Conservation (phyloP, 2,329 filamentous ascomycete genomes). For the Clonostachys sp. region DNA sequence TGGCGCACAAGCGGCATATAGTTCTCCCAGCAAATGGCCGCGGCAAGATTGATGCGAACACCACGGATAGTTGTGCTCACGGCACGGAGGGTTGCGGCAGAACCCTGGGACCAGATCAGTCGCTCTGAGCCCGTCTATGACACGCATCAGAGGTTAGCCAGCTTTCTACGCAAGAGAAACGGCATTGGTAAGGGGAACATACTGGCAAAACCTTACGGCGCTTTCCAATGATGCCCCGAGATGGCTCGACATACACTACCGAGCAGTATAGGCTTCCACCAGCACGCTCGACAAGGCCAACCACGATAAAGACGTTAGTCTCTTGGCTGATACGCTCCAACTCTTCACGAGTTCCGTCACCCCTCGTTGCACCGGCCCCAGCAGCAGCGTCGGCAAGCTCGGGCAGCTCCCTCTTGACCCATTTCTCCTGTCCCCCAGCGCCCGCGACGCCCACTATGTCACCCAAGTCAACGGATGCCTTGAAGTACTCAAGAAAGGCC, state of each 20-base stretch:
- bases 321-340: constrained; percentile 72
- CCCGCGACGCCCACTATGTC: constrained; percentile 61
- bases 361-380: constrained; percentile 14
- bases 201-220: constrained; percentile 89
- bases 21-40: constrained; percentile 95
- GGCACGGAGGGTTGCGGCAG: constrained; percentile 71
- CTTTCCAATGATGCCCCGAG: constrained; percentile 71
- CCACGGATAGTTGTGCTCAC: constrained; percentile 77
- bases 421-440: constrained; percentile 66
- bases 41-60: constrained; percentile 72
- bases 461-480: constrained; percentile 74
- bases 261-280: constrained; percentile 83
- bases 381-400: constrained; percentile 9
- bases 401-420: constrained; percentile 58
- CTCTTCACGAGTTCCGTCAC: constrained; percentile 67
- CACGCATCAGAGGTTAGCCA: background rate
- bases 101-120: constrained; percentile 85
- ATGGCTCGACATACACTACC: constrained; percentile 77
- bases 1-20: constrained; percentile 93
- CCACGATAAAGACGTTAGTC: constrained; percentile 77
- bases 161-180: background rate
- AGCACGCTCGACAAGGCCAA: constrained; percentile 72
- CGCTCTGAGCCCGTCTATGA: constrained; percentile 70
- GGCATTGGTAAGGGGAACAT: constrained; percentile 15
- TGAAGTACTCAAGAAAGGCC: constrained; percentile 78